A percentile compares a stretch with the other conserved stretches of the same genome.
Conservation (phyloP, 257 asterid species). For the Craterostigma plantagineum region DNA sequence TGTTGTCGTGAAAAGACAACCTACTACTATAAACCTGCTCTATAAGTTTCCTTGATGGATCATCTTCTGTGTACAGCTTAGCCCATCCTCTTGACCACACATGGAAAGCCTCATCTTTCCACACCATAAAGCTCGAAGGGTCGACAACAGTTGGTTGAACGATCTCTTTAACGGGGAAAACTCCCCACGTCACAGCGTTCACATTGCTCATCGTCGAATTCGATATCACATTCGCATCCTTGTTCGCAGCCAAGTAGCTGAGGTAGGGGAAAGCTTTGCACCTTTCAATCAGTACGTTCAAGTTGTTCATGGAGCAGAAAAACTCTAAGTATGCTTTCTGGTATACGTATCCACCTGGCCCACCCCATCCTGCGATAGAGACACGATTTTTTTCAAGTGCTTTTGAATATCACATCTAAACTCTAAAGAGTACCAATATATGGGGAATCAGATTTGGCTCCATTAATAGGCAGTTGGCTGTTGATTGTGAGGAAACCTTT, state of each 20-base stretch:
- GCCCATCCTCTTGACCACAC: slow-evolving; percentile 93
- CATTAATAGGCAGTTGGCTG: slow-evolving; percentile 95
- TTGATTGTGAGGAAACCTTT: slow-evolving; percentile 84
- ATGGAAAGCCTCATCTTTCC: slow-evolving; percentile 97
- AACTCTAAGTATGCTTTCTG: slow-evolving; percentile 89
- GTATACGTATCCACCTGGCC: slow-evolving; percentile 83
- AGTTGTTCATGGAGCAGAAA: slow-evolving; percentile 56
- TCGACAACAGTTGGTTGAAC: slow-evolving; percentile 85
- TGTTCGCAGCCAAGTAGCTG: slow-evolving; percentile 77
- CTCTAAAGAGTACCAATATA: slow-evolving; percentile 39
- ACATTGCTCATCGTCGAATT: slow-evolving; percentile 32
- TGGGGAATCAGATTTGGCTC: slow-evolving; percentile 67
- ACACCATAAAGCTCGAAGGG: slow-evolving; percentile 67
- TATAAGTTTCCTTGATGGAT: slow-evolving; percentile 52
- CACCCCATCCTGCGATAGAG: slow-evolving; percentile 80
- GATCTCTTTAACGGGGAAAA: slow-evolving; percentile 86
- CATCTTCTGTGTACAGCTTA: slow-evolving; percentile 53
- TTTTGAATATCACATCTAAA: not conserved
- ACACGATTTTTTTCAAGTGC: slow-evolving; percentile 9
- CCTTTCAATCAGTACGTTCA: slow-evolving; percentile 45
- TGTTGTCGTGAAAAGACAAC: not conserved
- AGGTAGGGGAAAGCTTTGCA: slow-evolving; percentile 43
- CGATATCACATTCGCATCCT: slow-evolving; percentile 52
- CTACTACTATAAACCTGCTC: slow-evolving; percentile 40
- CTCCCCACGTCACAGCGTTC: slow-evolving; percentile 96